These are phyloP conservation scores for Geotrichum bryndzae DNA, from an alignment of 1,139 yeast genomes.

Conservation along the genomic window DNA sequence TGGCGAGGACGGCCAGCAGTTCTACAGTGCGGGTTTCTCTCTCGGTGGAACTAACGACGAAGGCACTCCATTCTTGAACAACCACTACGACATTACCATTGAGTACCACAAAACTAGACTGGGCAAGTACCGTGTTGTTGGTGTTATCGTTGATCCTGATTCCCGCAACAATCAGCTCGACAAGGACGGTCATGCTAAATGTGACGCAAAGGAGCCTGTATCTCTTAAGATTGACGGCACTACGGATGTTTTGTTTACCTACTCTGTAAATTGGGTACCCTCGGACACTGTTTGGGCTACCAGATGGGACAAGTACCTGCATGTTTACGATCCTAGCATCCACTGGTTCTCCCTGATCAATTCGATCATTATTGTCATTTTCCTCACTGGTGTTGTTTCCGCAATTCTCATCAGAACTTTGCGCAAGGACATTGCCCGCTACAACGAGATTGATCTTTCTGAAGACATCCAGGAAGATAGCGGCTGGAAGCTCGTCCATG, in stretches of 20 bases:
- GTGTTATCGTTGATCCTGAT: constrained; percentile 68
- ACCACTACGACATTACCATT: constrained; percentile 71
- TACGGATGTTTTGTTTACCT: constrained; percentile 49
- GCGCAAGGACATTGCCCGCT: constrained; percentile 77
- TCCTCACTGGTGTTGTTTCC: constrained; percentile 71
- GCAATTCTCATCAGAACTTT: constrained; percentile 76
- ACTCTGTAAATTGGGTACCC: constrained; percentile 58
- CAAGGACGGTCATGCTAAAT: constrained; percentile 34
- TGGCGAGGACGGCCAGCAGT: constrained; percentile 29
- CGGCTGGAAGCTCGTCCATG: constrained; percentile 96
- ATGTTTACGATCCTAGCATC: constrained; percentile 83
- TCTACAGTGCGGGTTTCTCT: constrained; percentile 76
- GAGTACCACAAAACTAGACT: constrained; percentile 79
- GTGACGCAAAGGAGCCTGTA: constrained; percentile 31
- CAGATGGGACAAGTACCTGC: constrained; percentile 95
- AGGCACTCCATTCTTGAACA: constrained; percentile 56
- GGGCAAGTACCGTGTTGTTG: constrained; percentile 77
- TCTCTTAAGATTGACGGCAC: constrained; percentile 35
- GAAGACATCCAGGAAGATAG: constrained; percentile 89
- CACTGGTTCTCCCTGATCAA: constrained; percentile 93
- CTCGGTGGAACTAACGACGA: constrained; percentile 46
- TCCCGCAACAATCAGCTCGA: constrained; percentile 46
- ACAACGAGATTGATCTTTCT: constrained; percentile 74
- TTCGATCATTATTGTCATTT: constrained; percentile 72
- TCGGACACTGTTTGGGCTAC: constrained; percentile 91